phyloP scores from a whole-genome alignment of 441 rosid species.

The Populus hybrid region DNA sequence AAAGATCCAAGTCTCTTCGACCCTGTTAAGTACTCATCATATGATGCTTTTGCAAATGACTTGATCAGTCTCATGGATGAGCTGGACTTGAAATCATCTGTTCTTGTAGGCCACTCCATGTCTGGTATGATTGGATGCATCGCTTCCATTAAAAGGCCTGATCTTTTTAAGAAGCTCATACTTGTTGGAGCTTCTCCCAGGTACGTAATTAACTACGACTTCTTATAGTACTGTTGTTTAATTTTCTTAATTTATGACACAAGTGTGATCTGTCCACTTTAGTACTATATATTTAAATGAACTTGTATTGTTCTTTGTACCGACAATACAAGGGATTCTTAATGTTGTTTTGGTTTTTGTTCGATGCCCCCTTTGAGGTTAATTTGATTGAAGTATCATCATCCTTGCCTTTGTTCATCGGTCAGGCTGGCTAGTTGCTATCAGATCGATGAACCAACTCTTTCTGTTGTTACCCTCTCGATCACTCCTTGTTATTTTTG shows the following conservation, averaged over 20 bases:
- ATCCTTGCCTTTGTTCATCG: too few relatives aligned
- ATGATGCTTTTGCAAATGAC: slow-evolving; percentile 55
- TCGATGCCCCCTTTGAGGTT: too few relatives aligned
- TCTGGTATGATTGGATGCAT: slow-evolving; percentile 84
- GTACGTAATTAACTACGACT: slow-evolving; percentile 23
- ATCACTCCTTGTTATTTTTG: too few relatives aligned
- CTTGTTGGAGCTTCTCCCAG: slow-evolving; percentile 75
- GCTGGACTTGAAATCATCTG: slow-evolving; percentile 37
- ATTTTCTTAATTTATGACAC: background rate
- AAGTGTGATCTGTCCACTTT: background rate
- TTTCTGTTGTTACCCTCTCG: too few relatives aligned
- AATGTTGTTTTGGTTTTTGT: too few relatives aligned
- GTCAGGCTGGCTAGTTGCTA: too few relatives aligned
- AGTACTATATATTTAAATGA: too few relatives aligned
- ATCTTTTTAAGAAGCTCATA: slow-evolving; percentile 57
- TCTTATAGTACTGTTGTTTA: background rate
- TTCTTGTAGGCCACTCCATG: slow-evolving; percentile 83
- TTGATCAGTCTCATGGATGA: slow-evolving; percentile 64
- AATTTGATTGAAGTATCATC: too few relatives aligned
- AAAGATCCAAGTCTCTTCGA: slow-evolving; percentile 52
- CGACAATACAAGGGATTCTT: too few relatives aligned
- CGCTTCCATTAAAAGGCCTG: slow-evolving; percentile 71
- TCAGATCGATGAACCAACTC: too few relatives aligned
- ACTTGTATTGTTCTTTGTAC: too few relatives aligned
- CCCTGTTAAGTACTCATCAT: slow-evolving; percentile 53